Evolutionary conservation across 495 filamentous ascomycete species (phyloP).

Genomic region (Elasticomyces elasticus): DNA sequence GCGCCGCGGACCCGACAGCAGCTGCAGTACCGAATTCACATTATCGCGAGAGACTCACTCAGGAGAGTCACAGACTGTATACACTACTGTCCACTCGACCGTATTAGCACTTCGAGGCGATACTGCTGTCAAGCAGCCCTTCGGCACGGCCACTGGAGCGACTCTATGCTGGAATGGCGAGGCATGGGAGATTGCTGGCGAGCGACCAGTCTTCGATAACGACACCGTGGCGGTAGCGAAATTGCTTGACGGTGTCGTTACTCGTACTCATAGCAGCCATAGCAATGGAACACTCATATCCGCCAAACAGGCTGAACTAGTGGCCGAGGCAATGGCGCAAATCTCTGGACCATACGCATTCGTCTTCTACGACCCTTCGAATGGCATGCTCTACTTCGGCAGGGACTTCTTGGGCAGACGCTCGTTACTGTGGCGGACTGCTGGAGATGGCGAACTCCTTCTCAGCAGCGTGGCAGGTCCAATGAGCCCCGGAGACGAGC

Average conservation of each 20-base stretch:
- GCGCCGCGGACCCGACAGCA: slow-evolving; percentile 49
- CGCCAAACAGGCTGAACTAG: background rate
- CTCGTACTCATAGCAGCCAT: background rate
- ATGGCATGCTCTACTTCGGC: slow-evolving; percentile 59
- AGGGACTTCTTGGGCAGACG: slow-evolving; percentile 79
- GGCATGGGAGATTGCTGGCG: slow-evolving; percentile 66
- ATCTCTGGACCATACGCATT: slow-evolving; percentile 87
- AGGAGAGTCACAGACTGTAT: background rate
- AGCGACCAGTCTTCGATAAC: slow-evolving; percentile 50
- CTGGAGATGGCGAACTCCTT: slow-evolving; percentile 42
- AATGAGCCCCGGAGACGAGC: slow-evolving; percentile 24
- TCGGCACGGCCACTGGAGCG: slow-evolving; percentile 48
- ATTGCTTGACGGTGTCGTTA: slow-evolving; percentile 47
- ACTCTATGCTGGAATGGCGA: slow-evolving; percentile 98
- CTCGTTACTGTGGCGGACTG: slow-evolving; percentile 55
- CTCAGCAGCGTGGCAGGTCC: slow-evolving; percentile 69
- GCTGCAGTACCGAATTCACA: slow-evolving; percentile 16
- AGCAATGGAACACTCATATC: too few species aligned
- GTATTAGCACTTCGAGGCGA: slow-evolving; percentile 79
- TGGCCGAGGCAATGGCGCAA: slow-evolving; percentile 18
- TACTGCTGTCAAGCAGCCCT: slow-evolving; percentile 61
- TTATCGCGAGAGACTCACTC: background rate
- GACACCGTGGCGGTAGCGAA: slow-evolving; percentile 65
- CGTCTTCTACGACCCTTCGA: slow-evolving; percentile 64
- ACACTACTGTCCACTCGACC: slow-evolving; percentile 48